Percentiles rank a stretch among this genome's conserved stretches.
These are phyloP conservation scores for Solanum sitiens DNA, from an alignment of 257 asterid species.

Conservation along the genomic window DNA sequence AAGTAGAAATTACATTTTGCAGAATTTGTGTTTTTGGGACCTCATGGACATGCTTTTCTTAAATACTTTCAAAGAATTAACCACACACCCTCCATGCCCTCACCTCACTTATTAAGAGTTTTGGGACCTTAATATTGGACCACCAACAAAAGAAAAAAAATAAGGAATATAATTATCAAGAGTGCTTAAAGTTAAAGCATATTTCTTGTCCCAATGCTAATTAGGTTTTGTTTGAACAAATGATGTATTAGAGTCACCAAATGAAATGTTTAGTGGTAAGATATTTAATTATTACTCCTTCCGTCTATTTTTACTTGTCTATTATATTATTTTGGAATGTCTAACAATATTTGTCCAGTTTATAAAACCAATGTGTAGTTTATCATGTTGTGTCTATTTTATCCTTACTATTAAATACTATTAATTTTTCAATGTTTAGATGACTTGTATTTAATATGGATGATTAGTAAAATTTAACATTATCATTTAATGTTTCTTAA, in stretches of 20 bases:
- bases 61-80: neutral
- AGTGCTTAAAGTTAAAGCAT: neutral
- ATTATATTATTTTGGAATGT: too few species aligned
- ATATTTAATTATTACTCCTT: too few species aligned
- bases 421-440: too few species aligned
- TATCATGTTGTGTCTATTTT: too few species aligned
- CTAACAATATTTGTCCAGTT: too few species aligned
- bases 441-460: too few species aligned
- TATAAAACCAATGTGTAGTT: too few species aligned
- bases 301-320: too few species aligned
- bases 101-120: neutral
- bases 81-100: neutral
- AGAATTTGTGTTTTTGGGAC: neutral
- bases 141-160: neutral
- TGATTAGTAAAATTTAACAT: too few species aligned
- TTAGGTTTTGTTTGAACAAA: neutral
- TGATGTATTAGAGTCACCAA: neutral
- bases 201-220: neutral
- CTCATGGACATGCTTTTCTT: neutral
- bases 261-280: neutral
- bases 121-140: conserved; percentile 41
- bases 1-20: neutral
- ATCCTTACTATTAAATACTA: too few species aligned
- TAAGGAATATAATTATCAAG: neutral
- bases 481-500: too few species aligned